Base-by-base conservation (phyloP, 768 basidiomycete species). In the Boletus sensibilis region DNA sequence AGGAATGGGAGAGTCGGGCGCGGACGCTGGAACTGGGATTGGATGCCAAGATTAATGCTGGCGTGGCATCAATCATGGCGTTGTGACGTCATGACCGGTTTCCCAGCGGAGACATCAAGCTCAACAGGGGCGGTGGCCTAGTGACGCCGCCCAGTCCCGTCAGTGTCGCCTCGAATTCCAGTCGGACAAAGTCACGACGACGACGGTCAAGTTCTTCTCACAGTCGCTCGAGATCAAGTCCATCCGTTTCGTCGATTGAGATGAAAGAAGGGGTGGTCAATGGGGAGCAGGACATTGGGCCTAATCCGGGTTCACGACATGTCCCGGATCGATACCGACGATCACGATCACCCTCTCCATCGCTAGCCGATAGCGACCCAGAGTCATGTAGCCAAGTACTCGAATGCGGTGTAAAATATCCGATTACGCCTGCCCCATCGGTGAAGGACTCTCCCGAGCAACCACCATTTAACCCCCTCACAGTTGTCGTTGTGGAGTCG, bases 81-180 rank as follows among this genome's bases (percentile, higher is more conserved):
- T 66, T 72, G 53, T 74, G 76, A 60, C 74, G 78, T 57, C 71
- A 75, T 34, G 75, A 78, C 39, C 72, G 64, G 42, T 67, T 68
- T 47, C 68, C 71, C 16, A 72, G 65, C 41, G 64, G 67, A 2
- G 73, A 64, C 27, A 63, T 63, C 63, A 71, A 71, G 59, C 60
- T 64, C 37, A 69, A 59, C 9, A 65, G 64, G 11, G 65, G 67
- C 21, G 76, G 79, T 12, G 87, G 87, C 1, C 72, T 90, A 29
- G 88, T 86, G 12, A 88, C 88, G 0, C 89, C 89, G 1, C 88
- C 88, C 0, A 89, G 87, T 68, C 90, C 90, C 11, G 77, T 88
- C 16, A 88, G 86, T 60, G 76, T 87, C 21, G 84, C 83, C 4
- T 80, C 84, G 10, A 88, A 89, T 66, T 85, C 86, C 2, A 66